These are phyloP conservation scores for Russula griseocarnosa DNA, from an alignment of 768 basidiomycete species.

Conservation along the genomic window DNA sequence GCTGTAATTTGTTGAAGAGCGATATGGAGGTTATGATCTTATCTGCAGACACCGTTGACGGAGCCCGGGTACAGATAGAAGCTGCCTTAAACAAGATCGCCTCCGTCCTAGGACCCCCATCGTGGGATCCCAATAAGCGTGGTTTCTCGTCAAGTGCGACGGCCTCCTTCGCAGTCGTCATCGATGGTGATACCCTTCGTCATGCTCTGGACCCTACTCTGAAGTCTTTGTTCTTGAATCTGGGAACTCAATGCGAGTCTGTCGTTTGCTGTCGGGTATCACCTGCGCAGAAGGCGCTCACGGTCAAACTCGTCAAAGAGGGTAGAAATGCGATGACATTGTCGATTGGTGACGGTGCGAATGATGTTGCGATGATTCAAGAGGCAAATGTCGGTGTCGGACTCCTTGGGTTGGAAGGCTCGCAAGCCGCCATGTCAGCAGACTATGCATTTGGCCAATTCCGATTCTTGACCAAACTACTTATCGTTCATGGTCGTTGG, in stretches of 20 bases:
- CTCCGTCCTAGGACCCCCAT: constrained; percentile 74
- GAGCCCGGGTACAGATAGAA: constrained; percentile 82
- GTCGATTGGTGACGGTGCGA: constrained; percentile 95
- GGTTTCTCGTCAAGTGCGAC: constrained; percentile 63
- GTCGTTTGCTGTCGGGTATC: constrained; percentile 98
- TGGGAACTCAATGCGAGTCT: constrained; percentile 95
- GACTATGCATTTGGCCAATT: constrained; percentile 99
- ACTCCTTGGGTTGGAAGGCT: constrained; percentile 89
- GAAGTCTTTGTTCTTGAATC: constrained; percentile 82
- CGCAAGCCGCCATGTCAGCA: constrained; percentile 98
- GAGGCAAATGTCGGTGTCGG: constrained; percentile 98
- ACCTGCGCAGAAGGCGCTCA: constrained; percentile 96
- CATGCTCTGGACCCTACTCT: constrained; percentile 73
- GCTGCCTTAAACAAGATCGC: constrained; percentile 93
- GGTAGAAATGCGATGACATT: constrained; percentile 94
- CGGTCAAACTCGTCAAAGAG: constrained; percentile 93
- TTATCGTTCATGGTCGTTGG: constrained; percentile 95
- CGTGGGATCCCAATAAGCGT: constrained; percentile 53
- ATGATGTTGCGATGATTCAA: constrained; percentile 99
- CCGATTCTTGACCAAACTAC: constrained; percentile 83
- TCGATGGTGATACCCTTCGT: constrained; percentile 89
- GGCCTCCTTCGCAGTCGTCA: constrained; percentile 88
- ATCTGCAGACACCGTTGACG: constrained; percentile 73
- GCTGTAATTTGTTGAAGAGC: constrained; percentile 89
- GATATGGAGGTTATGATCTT: constrained; percentile 98